phyloP scores from a whole-genome alignment of 73 alveolate genomes.

The Paraurostyla sp. region DNA sequence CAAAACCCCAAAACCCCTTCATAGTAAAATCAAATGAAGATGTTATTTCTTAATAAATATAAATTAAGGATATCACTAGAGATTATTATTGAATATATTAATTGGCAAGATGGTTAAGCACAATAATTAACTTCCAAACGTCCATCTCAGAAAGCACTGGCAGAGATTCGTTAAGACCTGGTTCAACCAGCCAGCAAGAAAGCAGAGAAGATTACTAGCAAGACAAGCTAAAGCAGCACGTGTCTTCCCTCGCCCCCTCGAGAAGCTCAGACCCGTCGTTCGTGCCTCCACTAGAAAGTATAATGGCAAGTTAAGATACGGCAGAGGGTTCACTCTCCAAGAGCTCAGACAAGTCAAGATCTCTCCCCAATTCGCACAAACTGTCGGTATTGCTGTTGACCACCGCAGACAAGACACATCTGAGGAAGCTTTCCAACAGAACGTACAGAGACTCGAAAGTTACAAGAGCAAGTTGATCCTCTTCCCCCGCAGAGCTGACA shows the following conservation, averaged over 20 bases:
- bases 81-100: conserved; percentile 40
- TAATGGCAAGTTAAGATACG: conserved; percentile 90
- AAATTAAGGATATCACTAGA: conserved; percentile 22
- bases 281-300: conserved; percentile 92
- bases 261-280: conserved; percentile 94
- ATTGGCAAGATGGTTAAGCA: conserved; percentile 88
- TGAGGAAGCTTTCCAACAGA: conserved; percentile 89
- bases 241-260: conserved; percentile 90
- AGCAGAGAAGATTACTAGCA: conserved; percentile 81
- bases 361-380: conserved; percentile 92
- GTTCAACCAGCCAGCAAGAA: conserved; percentile 96
- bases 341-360: conserved; percentile 96
- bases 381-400: conserved; percentile 98
- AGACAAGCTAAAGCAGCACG: conserved; percentile 84
- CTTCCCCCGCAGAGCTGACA: conserved; percentile 95
- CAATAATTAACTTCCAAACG: conserved; percentile 93
- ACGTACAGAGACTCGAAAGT: conserved; percentile 94
- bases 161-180: conserved; percentile 92
- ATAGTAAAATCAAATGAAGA: not conserved
- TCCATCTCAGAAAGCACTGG: conserved; percentile 96
- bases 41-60: conserved; percentile 42
- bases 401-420: conserved; percentile 97
- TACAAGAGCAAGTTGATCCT: conserved; percentile 94
- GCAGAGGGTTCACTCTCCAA: conserved; percentile 96
- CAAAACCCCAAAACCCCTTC: too few species aligned